A percentile compares a stretch with the other conserved stretches of the same genome.
These are phyloP conservation scores for Paecilomyces niveus DNA, from an alignment of 2,329 filamentous ascomycete species.

Conservation along the genomic window DNA sequence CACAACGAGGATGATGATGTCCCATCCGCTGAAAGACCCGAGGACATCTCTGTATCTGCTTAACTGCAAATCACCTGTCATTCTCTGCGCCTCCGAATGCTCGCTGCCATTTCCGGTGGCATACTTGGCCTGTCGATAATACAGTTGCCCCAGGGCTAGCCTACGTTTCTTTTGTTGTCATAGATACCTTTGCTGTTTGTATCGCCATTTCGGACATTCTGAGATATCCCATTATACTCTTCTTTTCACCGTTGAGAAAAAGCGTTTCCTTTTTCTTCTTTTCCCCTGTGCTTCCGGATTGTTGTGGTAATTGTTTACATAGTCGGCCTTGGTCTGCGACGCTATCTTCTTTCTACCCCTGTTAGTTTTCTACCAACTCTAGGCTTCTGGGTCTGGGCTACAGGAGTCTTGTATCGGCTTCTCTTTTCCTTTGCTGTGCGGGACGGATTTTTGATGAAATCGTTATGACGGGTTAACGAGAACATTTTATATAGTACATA, in stretches of 20 bases:
- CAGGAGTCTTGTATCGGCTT: not conserved
- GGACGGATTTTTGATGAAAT: not conserved
- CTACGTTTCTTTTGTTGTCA: not conserved
- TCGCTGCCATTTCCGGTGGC: not conserved
- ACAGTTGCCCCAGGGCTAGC: not conserved
- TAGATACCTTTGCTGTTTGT: not conserved
- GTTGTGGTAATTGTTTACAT: not conserved
- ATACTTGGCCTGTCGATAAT: not conserved
- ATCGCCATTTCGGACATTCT: not conserved
- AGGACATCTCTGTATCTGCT: not conserved
- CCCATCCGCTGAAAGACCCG: not conserved
- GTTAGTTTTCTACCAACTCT: not conserved
- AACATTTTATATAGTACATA: not conserved
- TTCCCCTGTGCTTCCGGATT: not conserved
- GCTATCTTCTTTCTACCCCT: not conserved
- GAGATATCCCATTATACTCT: not conserved
- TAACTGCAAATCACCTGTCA: not conserved
- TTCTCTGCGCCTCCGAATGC: not conserved
- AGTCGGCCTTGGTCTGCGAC: not conserved
- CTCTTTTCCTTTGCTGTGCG: not conserved
- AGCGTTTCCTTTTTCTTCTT: not conserved
- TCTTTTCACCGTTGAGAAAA: not conserved
- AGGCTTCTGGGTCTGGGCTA: not conserved
- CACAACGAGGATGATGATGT: constrained; percentile 6
- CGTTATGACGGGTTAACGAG: not conserved